phyloP scores from a whole-genome alignment of 2,329 filamentous ascomycete genomes.

The Cladosporium halotolerans region DNA sequence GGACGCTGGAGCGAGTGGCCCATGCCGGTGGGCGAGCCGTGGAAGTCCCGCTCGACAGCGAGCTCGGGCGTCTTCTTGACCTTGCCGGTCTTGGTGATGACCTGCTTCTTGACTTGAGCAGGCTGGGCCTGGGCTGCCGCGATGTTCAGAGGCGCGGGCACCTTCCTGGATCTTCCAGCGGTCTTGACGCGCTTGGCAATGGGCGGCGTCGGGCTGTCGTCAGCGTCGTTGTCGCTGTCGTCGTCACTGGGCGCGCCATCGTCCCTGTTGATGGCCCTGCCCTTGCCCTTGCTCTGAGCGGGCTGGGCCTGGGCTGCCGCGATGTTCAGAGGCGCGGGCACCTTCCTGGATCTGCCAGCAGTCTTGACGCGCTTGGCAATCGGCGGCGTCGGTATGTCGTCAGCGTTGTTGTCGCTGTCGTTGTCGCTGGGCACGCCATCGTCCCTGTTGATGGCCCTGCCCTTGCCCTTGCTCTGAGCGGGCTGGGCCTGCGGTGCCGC shows the following conservation, averaged over 20 bases:
- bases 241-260: not conserved
- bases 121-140: not conserved
- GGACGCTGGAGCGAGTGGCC: constrained; percentile 10
- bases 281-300: not conserved
- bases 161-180: not conserved
- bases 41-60: constrained; percentile 3
- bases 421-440: not conserved
- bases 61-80: constrained; percentile 11
- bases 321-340: not conserved
- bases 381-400: not conserved
- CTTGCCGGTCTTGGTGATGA: constrained; percentile 11
- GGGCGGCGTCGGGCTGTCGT: not conserved
- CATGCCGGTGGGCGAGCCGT: not conserved
- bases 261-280: too few relatives aligned
- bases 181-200: not conserved
- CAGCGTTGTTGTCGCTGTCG: not conserved
- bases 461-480: not conserved
- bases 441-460: too few relatives aligned
- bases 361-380: not conserved
- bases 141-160: not conserved
- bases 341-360: not conserved
- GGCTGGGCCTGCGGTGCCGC: not conserved
- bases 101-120: not conserved
- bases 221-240: not conserved
- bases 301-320: not conserved